These are phyloP conservation scores for Lactarius sanguifluus DNA, from an alignment of 768 basidiomycete genomes.

Conservation along the genomic window DNA sequence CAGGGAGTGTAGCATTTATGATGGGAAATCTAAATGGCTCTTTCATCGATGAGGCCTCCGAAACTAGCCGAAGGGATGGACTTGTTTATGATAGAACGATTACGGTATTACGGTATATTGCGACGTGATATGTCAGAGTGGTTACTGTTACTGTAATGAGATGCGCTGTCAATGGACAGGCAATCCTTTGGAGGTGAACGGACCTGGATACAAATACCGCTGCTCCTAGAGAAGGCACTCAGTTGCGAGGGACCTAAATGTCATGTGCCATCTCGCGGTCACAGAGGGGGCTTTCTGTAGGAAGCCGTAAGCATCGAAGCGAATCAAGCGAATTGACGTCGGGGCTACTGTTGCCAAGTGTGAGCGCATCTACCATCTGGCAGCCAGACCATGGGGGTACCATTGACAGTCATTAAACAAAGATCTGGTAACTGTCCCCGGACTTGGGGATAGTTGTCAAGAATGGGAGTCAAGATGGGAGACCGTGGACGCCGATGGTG, in stretches of 20 bases:
- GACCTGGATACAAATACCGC: not conserved
- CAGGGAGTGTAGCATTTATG: not conserved
- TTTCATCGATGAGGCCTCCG: not conserved
- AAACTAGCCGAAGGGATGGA: not conserved
- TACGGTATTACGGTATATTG: not conserved
- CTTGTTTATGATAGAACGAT: not conserved
- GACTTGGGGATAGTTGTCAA: not conserved
- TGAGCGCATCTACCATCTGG: not conserved
- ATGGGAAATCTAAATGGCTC: not conserved
- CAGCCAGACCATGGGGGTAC: not conserved
- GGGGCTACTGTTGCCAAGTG: not conserved
- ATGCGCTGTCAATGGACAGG: not conserved
- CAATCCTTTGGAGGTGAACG: not conserved
- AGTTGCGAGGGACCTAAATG: slow-evolving; percentile 8
- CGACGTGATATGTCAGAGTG: not conserved
- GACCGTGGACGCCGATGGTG: not conserved
- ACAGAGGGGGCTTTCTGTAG: not conserved
- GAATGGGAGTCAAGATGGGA: no score
- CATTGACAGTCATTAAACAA: not conserved
- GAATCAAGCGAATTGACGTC: not conserved
- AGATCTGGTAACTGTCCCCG: not conserved
- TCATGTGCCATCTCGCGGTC: slow-evolving; percentile 3
- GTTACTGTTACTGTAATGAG: not conserved
- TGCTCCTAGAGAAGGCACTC: not conserved
- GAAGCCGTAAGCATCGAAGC: slow-evolving; percentile 3